Conservation (phyloP, 2,329 filamentous ascomycete species). For the Ceratocystis papillata region DNA sequence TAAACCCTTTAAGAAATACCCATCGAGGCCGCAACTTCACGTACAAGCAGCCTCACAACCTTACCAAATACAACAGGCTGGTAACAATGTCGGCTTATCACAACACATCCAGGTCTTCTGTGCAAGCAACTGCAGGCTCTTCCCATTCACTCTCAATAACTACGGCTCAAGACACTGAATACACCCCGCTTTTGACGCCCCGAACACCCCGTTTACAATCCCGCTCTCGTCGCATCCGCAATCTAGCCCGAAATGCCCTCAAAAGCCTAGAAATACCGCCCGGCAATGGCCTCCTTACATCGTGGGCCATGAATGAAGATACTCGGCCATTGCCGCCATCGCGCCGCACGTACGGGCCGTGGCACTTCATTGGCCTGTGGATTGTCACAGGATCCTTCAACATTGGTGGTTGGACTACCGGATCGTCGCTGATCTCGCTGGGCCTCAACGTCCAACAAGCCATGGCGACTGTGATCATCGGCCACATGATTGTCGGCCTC, state of each 20-base stretch:
- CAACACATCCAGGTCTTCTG: background rate
- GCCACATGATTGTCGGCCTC: constrained; percentile 35
- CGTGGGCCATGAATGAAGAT: constrained; percentile 28
- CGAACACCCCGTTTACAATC: background rate
- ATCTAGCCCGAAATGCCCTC: background rate
- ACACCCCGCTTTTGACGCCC: background rate
- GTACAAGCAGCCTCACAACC: no score
- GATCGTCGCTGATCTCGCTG: constrained; percentile 34
- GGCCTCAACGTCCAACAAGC: constrained; percentile 37
- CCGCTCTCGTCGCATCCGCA: background rate
- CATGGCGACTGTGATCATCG: constrained; percentile 37
- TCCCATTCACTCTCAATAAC: background rate
- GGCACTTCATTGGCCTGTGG: constrained; percentile 31
- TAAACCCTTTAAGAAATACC: no score
- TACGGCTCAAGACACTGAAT: background rate
- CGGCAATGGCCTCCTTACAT: constrained; percentile 6
- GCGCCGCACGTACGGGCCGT: constrained; percentile 30
- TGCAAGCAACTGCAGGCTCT: background rate
- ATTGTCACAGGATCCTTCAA: constrained; percentile 32
- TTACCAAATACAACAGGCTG: no score
- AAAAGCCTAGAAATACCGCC: constrained; percentile 9
- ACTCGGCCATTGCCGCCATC: constrained; percentile 29
- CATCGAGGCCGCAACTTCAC: no score
- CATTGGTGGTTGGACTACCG: constrained; percentile 31
- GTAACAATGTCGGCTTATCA: background rate